phyloP scores from a whole-genome alignment of 176 grass and related monocot genomes.

The Triticum urartu region DNA sequence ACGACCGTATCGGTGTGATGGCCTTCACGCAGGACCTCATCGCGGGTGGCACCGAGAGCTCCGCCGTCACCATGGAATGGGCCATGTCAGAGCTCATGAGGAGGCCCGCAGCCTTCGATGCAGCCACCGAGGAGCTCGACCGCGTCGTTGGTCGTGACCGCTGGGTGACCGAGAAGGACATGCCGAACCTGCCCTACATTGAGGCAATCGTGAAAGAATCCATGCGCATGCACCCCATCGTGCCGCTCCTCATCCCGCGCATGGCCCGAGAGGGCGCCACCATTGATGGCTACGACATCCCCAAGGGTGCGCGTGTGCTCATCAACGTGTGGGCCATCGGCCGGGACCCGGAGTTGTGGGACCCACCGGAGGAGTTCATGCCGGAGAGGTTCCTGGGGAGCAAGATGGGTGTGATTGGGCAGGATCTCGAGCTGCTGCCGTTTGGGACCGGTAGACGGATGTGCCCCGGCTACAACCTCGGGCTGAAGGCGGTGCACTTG shows the following conservation, averaged over 20 bases:
- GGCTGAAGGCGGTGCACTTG: neutral
- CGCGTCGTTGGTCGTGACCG: neutral
- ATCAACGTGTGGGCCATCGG: neutral
- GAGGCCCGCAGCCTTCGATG: neutral
- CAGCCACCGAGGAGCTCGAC: neutral
- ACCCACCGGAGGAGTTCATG: neutral
- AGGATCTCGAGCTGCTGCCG: neutral
- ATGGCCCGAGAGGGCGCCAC: neutral
- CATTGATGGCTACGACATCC: neutral
- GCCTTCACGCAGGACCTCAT: no score
- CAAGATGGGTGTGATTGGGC: neutral
- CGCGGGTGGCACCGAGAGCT: constrained; percentile 1
- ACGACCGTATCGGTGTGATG: no score
- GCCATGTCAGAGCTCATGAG: neutral
- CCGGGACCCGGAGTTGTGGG: neutral
- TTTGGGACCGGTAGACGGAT: neutral
- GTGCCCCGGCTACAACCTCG: neutral
- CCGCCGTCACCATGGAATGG: neutral
- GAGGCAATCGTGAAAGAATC: neutral
- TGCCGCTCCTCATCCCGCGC: neutral
- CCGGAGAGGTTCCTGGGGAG: neutral
- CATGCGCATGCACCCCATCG: neutral
- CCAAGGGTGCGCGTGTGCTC: neutral
- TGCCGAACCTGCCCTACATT: neutral
- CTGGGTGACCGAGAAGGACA: neutral